Percentiles rank a stretch among this genome's conserved stretches.
Evolutionary conservation across 768 basidiomycete species (phyloP).

Genomic region (Agaricus sinodeliciosus): DNA sequence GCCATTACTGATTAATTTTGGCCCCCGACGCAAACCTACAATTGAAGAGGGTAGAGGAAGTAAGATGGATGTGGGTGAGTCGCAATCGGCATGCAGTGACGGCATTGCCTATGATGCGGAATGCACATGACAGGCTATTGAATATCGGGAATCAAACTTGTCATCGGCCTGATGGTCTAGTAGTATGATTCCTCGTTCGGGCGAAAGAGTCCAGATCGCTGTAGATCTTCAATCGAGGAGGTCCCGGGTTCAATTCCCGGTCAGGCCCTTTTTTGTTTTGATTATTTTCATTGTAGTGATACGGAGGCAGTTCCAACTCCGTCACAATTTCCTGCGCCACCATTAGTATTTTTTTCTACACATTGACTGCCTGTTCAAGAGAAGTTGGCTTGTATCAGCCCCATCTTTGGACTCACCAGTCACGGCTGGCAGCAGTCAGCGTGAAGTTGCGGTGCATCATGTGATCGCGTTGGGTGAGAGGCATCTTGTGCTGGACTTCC

Average conservation of each 20-base stretch:
- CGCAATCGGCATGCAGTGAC: neutral
- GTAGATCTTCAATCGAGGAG: constrained; percentile 47
- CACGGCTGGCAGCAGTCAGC: no score
- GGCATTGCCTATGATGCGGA: neutral
- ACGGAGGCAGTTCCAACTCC: no score
- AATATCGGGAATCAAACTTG: no score
- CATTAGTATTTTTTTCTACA: no score
- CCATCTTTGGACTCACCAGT: no score
- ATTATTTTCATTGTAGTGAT: neutral
- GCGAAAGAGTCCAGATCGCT: constrained; percentile 13
- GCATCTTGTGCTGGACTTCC: no score
- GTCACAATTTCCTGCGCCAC: no score
- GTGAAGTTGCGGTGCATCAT: no score
- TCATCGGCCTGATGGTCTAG: constrained; percentile 27
- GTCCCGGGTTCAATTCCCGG: constrained; percentile 85
- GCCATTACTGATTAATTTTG: neutral
- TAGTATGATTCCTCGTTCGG: constrained; percentile 65
- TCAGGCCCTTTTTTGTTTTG: constrained; percentile 39
- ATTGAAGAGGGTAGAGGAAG: neutral
- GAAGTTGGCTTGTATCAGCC: no score
- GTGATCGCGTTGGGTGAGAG: no score
- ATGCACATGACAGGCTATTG: neutral
- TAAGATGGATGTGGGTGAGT: neutral
- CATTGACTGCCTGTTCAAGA: no score
- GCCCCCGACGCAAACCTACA: neutral